Percentiles rank a stretch among this genome's conserved stretches.
phyloP scores from a whole-genome alignment of 192 early-diverging fungal genomes.

The Backusella sp. region DNA sequence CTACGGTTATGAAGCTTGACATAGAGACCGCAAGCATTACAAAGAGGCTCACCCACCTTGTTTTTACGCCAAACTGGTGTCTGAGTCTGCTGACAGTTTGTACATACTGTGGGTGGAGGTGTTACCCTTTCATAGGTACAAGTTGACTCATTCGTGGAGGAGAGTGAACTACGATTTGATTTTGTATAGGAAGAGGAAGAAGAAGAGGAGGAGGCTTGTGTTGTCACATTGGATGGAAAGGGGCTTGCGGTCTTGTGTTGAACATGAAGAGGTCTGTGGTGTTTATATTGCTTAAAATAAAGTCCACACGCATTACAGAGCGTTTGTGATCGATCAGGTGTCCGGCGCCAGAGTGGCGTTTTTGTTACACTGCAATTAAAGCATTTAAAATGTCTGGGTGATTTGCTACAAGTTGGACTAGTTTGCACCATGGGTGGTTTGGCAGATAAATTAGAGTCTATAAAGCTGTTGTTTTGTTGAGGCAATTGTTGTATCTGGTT shows the following conservation, averaged over 20 bases:
- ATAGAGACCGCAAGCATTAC: slow-evolving; percentile 80
- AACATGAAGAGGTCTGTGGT: slow-evolving; percentile 62
- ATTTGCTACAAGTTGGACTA: not conserved
- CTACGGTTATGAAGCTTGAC: slow-evolving; percentile 48
- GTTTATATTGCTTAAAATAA: slow-evolving; percentile 91
- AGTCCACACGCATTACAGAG: slow-evolving; percentile 97
- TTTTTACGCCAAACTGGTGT: slow-evolving; percentile 84
- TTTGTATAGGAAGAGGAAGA: not conserved
- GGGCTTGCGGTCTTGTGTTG: slow-evolving; percentile 19
- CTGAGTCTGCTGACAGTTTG: slow-evolving; percentile 72
- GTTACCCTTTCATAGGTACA: not conserved
- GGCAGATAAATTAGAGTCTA: not conserved
- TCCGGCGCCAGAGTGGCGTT: slow-evolving; percentile 90
- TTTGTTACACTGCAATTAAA: slow-evolving; percentile 75
- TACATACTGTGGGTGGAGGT: slow-evolving; percentile 36
- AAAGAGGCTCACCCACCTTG: slow-evolving; percentile 68
- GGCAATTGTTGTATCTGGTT: not conserved
- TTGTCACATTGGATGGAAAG: not conserved
- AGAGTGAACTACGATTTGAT: not conserved
- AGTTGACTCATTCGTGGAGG: not conserved
- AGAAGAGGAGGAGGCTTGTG: not conserved
- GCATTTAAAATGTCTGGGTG: slow-evolving; percentile 39
- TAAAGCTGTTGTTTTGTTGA: not conserved
- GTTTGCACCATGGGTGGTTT: not conserved
- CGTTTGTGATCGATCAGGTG: slow-evolving; percentile 70